phyloP scores from a whole-genome alignment of 78 protist species.

The Trichosphaerium sp. region DNA sequence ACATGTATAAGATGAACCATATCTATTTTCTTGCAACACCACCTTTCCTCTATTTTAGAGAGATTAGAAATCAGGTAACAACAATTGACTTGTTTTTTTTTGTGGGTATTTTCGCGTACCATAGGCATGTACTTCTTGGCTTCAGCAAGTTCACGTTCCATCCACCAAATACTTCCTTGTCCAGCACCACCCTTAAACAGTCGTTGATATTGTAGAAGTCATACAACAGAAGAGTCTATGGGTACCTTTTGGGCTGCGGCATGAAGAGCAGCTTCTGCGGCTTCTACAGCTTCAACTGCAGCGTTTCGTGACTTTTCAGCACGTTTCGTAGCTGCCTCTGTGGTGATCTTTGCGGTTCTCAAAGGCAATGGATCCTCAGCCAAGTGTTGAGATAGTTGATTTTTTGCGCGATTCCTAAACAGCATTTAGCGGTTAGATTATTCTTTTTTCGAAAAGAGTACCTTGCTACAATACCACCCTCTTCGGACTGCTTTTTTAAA shows the following conservation, averaged over 20 bases:
- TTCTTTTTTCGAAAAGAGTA: background rate
- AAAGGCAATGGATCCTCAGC: slow-evolving; percentile 13
- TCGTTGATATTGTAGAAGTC: background rate
- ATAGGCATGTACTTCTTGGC: slow-evolving; percentile 14
- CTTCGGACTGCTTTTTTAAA: background rate
- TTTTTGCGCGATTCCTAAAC: slow-evolving; percentile 7
- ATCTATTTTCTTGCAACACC: too few species aligned
- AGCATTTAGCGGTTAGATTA: too few species aligned
- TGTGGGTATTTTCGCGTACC: background rate
- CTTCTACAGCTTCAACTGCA: background rate
- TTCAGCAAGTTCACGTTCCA: background rate
- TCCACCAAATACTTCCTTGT: slow-evolving; percentile 1
- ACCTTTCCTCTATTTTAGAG: too few species aligned
- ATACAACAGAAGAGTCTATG: background rate
- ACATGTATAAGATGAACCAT: too few species aligned
- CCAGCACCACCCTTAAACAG: slow-evolving; percentile 3
- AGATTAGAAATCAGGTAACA: too few species aligned
- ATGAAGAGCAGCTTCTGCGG: background rate
- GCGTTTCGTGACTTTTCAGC: background rate
- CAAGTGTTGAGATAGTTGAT: slow-evolving; percentile 12
- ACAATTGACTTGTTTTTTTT: too few species aligned
- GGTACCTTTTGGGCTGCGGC: background rate
- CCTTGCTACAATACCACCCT: background rate
- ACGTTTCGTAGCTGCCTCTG: background rate
- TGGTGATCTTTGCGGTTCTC: slow-evolving; percentile 14